A percentile compares a stretch with the other conserved stretches of the same genome.
Evolutionary conservation across 2,329 filamentous ascomycete genomes (phyloP).

Genomic region (Onygenales sp.): DNA sequence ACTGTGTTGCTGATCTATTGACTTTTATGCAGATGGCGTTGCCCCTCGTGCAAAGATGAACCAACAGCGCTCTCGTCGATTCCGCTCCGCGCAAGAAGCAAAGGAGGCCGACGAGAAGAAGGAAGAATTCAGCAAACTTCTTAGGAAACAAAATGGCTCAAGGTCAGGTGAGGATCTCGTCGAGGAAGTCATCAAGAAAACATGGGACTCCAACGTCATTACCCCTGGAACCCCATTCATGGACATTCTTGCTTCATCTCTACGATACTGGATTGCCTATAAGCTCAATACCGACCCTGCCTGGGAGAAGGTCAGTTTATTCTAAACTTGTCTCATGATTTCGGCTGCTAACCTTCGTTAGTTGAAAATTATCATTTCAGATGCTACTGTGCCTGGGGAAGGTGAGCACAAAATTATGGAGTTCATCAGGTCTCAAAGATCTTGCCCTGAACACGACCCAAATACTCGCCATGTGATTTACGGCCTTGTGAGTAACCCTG

Average conservation of each 20-base stretch:
- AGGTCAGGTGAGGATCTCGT: conserved; percentile 52
- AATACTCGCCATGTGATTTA: conserved; percentile 98
- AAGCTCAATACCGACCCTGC: conserved; percentile 94
- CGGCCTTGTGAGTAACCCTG: conserved; percentile 48
- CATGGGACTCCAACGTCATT: conserved; percentile 82
- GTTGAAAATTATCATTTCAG: conserved; percentile 95
- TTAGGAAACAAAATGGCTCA: conserved; percentile 68
- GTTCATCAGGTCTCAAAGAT: conserved; percentile 87
- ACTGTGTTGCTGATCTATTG: conserved; percentile 9
- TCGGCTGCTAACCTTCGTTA: conserved; percentile 21
- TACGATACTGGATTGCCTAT: conserved; percentile 95
- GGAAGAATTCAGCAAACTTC: conserved; percentile 72
- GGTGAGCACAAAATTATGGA: conserved; percentile 99
- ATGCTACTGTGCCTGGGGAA: conserved; percentile 94
- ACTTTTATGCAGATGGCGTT: conserved; percentile 62
- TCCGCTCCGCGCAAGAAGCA: conserved; percentile 87
- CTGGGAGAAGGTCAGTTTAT: conserved; percentile 60
- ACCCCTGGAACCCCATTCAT: conserved; percentile 98
- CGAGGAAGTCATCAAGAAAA: conserved; percentile 63
- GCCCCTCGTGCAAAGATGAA: conserved; percentile 99
- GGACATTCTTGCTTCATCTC: conserved; percentile 81
- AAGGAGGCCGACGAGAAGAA: conserved; percentile 90
- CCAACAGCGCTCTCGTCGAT: conserved; percentile 91
- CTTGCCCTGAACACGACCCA: conserved; percentile 82
- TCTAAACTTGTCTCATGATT: background rate